Evolutionary conservation across 1,139 yeast species (phyloP).

Genomic region (Candida mesenterica): DNA sequence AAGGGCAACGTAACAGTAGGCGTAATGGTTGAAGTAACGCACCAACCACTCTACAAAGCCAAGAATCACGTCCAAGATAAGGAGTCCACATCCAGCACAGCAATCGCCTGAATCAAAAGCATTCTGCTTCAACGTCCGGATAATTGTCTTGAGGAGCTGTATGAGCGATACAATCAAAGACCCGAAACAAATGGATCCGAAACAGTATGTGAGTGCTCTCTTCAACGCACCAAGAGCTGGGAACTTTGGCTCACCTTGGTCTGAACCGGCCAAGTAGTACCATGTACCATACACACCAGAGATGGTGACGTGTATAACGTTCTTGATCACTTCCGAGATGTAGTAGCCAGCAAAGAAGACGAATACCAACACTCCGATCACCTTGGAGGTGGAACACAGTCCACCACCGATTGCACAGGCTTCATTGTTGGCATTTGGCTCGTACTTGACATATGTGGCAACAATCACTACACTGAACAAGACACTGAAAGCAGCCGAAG

Average conservation of each 20-base stretch:
- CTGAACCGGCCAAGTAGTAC: slow-evolving; percentile 78
- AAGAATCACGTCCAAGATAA: slow-evolving; percentile 59
- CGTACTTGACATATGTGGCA: slow-evolving; percentile 74
- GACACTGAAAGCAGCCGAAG: slow-evolving; percentile 63
- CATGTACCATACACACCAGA: slow-evolving; percentile 89
- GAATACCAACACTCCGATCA: slow-evolving; percentile 66
- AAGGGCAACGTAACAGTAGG: slow-evolving; percentile 82
- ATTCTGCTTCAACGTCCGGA: slow-evolving; percentile 48
- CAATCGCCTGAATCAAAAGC: slow-evolving; percentile 55
- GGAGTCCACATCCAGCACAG: slow-evolving; percentile 54
- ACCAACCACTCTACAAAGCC: slow-evolving; percentile 76
- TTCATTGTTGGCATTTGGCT: slow-evolving; percentile 35
- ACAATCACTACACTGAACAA: slow-evolving; percentile 68
- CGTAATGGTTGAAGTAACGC: slow-evolving; percentile 85
- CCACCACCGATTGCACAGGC: slow-evolving; percentile 56
- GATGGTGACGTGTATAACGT: slow-evolving; percentile 80
- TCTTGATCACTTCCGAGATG: slow-evolving; percentile 80
- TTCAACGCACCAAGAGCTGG: slow-evolving; percentile 83
- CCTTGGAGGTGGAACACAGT: slow-evolving; percentile 60
- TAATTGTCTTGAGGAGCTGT: slow-evolving; percentile 57
- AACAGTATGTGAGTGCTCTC: slow-evolving; percentile 80
- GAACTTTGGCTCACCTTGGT: slow-evolving; percentile 76
- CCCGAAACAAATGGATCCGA: slow-evolving; percentile 90
- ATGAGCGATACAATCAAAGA: slow-evolving; percentile 77
- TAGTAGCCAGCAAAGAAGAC: slow-evolving; percentile 85